Percentiles rank a stretch among this genome's conserved stretches.
These are phyloP conservation scores for Lenzites betulinus DNA, from an alignment of 768 basidiomycete genomes.

Conservation along the genomic window DNA sequence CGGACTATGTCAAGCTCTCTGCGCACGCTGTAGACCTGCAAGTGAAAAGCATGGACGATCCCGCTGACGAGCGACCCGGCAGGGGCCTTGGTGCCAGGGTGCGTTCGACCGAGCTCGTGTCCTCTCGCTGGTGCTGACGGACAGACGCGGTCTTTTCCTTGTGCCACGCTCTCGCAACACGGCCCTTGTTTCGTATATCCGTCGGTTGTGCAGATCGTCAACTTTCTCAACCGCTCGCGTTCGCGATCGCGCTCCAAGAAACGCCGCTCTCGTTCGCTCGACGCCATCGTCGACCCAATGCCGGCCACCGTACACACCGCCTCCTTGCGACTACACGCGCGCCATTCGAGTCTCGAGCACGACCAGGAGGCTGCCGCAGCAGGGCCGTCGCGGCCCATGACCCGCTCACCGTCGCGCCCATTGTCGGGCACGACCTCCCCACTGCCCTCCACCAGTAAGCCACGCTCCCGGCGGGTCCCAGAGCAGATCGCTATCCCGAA, in stretches of 20 bases:
- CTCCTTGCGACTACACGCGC: constrained; percentile 27
- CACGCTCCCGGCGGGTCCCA: constrained; percentile 29
- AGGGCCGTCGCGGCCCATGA: constrained; percentile 45
- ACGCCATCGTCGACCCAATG: constrained; percentile 26
- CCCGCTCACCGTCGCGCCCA: constrained; percentile 57
- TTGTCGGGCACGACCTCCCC: constrained; percentile 66
- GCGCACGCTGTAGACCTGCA: constrained; percentile 24
- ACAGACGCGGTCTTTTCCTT: not conserved
- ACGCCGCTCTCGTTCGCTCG: constrained; percentile 31
- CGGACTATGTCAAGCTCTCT: constrained; percentile 24
- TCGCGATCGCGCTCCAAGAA: constrained; percentile 56
- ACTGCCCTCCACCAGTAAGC: constrained; percentile 61
- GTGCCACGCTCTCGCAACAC: constrained; percentile 13
- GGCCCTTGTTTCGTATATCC: not conserved
- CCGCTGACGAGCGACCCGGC: constrained; percentile 25
- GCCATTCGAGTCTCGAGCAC: constrained; percentile 25
- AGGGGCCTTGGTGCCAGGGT: constrained; percentile 33
- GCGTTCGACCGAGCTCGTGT: constrained; percentile 12
- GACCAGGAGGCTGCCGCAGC: constrained; percentile 21
- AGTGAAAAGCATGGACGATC: constrained; percentile 24
- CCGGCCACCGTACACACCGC: constrained; percentile 23
- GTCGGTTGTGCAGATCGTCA: constrained; percentile 49
- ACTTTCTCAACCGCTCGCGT: constrained; percentile 51
- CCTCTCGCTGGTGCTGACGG: constrained; percentile 10
- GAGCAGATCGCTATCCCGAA: constrained; percentile 8